phyloP scores from a whole-genome alignment of 805 yeast genomes.

The Lipomyces sp. region DNA sequence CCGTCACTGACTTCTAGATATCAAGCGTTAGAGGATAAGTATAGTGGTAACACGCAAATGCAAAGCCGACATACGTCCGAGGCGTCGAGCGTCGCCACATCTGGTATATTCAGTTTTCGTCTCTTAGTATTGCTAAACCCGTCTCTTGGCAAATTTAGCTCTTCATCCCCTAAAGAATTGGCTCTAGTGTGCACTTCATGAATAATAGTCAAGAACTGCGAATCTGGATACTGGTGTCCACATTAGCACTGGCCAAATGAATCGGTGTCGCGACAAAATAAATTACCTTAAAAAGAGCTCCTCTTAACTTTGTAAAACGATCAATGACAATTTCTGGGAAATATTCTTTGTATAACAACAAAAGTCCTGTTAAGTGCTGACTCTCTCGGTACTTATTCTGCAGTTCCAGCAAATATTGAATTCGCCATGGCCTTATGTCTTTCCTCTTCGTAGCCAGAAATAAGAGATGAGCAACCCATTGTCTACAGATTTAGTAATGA shows the following conservation, averaged over 20 bases:
- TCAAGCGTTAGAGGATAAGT: not conserved
- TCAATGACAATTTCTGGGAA: slow-evolving; percentile 31
- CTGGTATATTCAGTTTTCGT: slow-evolving; percentile 18
- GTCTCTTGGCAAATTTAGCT: slow-evolving; percentile 5
- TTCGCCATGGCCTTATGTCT: slow-evolving; percentile 33
- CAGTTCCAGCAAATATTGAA: slow-evolving; percentile 29
- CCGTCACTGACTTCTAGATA: slow-evolving; percentile 18
- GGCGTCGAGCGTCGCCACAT: slow-evolving; percentile 8
- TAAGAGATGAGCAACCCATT: slow-evolving; percentile 31
- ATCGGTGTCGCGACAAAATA: not conserved
- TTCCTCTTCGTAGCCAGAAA: slow-evolving; percentile 25
- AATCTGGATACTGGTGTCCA: slow-evolving; percentile 21
- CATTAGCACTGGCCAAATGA: not conserved
- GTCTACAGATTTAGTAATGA: slow-evolving; percentile 13
- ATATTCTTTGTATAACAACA: slow-evolving; percentile 30
- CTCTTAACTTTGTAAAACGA: slow-evolving; percentile 9
- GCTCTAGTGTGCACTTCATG: slow-evolving; percentile 7
- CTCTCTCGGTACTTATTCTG: slow-evolving; percentile 28
- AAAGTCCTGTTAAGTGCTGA: slow-evolving; percentile 26
- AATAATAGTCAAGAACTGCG: slow-evolving; percentile 10
- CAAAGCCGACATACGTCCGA: not conserved
- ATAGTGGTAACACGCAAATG: not conserved
- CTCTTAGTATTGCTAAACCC: slow-evolving; percentile 20
- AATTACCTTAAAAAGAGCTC: slow-evolving; percentile 19
- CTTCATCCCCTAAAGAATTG: not conserved